Evolutionary conservation across 2,329 filamentous ascomycete genomes (phyloP).

Genomic region (Beauveria sp.): DNA sequence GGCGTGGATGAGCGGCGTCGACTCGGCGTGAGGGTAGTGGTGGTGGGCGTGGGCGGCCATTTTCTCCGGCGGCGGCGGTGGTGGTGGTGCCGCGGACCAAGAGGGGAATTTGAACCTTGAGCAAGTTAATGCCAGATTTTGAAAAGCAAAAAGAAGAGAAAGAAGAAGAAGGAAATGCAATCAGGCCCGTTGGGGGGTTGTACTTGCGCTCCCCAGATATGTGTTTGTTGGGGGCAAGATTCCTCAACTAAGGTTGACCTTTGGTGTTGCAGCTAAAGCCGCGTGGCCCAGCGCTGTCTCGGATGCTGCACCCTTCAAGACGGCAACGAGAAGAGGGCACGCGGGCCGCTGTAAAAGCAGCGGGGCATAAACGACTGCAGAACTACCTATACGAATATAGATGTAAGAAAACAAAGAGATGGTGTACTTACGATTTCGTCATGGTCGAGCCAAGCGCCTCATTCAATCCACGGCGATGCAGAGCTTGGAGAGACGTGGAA

Average conservation of each 20-base stretch:
- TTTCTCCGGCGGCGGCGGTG: background rate
- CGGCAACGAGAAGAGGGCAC: background rate
- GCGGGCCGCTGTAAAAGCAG: background rate
- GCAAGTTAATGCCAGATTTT: conserved; percentile 8
- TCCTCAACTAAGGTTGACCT: background rate
- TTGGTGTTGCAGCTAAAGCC: background rate
- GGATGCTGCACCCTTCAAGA: background rate
- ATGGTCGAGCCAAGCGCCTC: background rate
- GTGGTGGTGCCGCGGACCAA: background rate
- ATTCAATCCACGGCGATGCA: background rate
- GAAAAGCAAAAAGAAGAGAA: background rate
- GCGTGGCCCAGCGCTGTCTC: background rate
- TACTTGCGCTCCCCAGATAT: background rate
- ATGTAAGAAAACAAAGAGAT: background rate
- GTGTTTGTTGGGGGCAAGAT: background rate
- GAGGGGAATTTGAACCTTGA: background rate
- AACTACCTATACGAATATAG: background rate
- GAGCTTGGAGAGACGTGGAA: background rate
- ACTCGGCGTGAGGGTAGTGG: conserved; percentile 36
- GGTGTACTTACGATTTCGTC: background rate
- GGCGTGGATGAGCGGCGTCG: conserved; percentile 59
- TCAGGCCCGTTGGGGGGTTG: background rate
- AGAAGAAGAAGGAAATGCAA: background rate
- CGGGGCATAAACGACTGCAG: background rate
- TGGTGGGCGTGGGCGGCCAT: conserved; percentile 21